phyloP scores from a whole-genome alignment of 352 stramenopile species.

The Phytophthora europaea region DNA sequence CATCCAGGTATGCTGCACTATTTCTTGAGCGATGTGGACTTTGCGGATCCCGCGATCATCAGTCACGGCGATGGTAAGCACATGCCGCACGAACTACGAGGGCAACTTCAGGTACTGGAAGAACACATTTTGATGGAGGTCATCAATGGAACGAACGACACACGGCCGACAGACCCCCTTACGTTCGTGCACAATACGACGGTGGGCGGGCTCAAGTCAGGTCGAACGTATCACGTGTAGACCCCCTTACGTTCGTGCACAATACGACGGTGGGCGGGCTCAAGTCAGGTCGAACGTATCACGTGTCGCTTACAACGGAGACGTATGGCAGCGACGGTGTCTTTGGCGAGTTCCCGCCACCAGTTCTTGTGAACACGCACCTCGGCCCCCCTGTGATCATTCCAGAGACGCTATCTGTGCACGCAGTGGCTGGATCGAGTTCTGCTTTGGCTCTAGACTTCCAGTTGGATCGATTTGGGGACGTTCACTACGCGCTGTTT shows the following conservation, averaged over 20 bases:
- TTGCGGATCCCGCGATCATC: slow-evolving; percentile 76
- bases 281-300: slow-evolving; percentile 66
- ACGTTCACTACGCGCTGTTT: slow-evolving; percentile 84
- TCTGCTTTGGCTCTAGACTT: slow-evolving; percentile 65
- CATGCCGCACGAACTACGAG: slow-evolving; percentile 58
- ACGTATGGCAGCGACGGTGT: slow-evolving; percentile 68
- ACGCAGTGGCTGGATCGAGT: slow-evolving; percentile 50
- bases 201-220: slow-evolving; percentile 48
- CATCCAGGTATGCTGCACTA: slow-evolving; percentile 77
- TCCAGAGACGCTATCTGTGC: slow-evolving; percentile 43
- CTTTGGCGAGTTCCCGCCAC: slow-evolving; percentile 78
- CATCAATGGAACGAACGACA: slow-evolving; percentile 82
- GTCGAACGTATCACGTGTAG: slow-evolving; percentile 77
- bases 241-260: slow-evolving; percentile 64
- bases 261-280: slow-evolving; percentile 66
- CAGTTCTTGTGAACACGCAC: slow-evolving; percentile 76
- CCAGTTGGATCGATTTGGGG: slow-evolving; percentile 61
- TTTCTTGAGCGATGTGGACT: slow-evolving; percentile 79
- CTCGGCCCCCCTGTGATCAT: slow-evolving; percentile 52
- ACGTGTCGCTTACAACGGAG: slow-evolving; percentile 85
- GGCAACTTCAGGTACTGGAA: slow-evolving; percentile 47
- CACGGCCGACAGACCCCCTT: slow-evolving; percentile 59
- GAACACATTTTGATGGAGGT: slow-evolving; percentile 71
- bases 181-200: slow-evolving; percentile 75
- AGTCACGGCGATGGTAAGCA: slow-evolving; percentile 13